Evolutionary conservation across 495 filamentous ascomycete genomes (phyloP).

Genomic region (Podospora anserina): DNA sequence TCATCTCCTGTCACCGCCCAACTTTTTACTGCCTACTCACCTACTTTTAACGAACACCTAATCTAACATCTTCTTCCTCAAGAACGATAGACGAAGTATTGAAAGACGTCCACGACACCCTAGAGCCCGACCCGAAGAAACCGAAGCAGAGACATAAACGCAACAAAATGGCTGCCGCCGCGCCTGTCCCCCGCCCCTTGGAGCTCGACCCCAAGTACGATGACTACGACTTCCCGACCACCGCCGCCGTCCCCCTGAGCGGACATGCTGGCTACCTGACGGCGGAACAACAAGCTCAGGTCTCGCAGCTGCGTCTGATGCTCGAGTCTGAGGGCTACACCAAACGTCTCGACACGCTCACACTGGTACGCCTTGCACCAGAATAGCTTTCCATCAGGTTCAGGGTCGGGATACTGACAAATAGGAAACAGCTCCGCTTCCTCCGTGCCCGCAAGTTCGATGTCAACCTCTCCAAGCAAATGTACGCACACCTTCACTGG

Average conservation of each 20-base stretch:
- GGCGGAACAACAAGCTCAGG: conserved; percentile 82
- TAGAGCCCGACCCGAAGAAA: background rate
- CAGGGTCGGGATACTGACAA: conserved; percentile 3
- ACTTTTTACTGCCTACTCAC: background rate
- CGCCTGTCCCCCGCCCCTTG: conserved; percentile 36
- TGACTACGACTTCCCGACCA: conserved; percentile 89
- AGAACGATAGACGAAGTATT: conserved; percentile 11
- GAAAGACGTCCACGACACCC: background rate
- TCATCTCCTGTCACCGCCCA: background rate
- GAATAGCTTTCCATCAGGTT: too few species aligned
- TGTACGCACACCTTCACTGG: conserved; percentile 54
- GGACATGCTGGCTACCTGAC: conserved; percentile 92
- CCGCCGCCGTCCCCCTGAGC: conserved; percentile 58
- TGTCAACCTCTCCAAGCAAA: conserved; percentile 74
- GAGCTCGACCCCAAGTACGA: conserved; percentile 87
- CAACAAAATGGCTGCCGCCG: conserved; percentile 21
- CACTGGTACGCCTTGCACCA: conserved; percentile 55
- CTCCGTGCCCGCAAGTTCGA: conserved; percentile 94
- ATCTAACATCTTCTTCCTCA: background rate
- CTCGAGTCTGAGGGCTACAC: conserved; percentile 82
- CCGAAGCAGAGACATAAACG: conserved; percentile 14
- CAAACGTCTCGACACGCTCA: conserved; percentile 85
- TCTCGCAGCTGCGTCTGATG: conserved; percentile 75
- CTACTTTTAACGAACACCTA: background rate
- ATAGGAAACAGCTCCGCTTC: conserved; percentile 66